phyloP scores from a whole-genome alignment of 306 rosid genomes.

The Pterocarpus santalinus region DNA sequence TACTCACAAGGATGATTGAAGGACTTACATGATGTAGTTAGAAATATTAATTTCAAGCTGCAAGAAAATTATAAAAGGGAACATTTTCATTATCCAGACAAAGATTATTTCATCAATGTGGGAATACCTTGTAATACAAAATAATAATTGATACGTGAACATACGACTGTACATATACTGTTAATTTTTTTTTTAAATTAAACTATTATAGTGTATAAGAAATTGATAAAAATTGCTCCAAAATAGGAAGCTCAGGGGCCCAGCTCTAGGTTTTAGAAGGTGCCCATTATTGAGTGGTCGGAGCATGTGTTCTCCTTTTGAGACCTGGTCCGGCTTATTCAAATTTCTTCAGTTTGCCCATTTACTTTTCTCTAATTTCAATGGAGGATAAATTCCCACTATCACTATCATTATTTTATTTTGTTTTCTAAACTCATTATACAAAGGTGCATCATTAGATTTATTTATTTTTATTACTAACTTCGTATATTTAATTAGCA shows the following conservation, averaged over 20 bases:
- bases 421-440: background rate
- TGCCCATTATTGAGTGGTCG: background rate
- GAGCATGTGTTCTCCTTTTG: background rate
- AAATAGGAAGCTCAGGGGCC: background rate
- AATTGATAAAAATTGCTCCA: background rate
- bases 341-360: background rate
- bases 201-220: background rate
- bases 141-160: too few relatives aligned
- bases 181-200: too few relatives aligned
- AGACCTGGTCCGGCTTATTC: background rate
- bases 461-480: background rate
- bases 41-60: too few relatives aligned
- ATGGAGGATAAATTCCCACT: conserved; percentile 31
- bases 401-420: conserved; percentile 14
- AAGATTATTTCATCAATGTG: too few relatives aligned
- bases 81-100: too few relatives aligned
- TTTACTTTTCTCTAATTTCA: conserved; percentile 19
- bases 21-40: too few relatives aligned
- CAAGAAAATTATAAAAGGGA: too few relatives aligned
- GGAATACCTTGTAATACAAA: too few relatives aligned
- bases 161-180: too few relatives aligned
- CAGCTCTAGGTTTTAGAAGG: background rate
- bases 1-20: too few relatives aligned
- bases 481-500: background rate
- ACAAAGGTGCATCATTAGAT: conserved; percentile 20